Conservation (phyloP, 192 early-diverging fungal species). For the Funneliformis mosseae region DNA sequence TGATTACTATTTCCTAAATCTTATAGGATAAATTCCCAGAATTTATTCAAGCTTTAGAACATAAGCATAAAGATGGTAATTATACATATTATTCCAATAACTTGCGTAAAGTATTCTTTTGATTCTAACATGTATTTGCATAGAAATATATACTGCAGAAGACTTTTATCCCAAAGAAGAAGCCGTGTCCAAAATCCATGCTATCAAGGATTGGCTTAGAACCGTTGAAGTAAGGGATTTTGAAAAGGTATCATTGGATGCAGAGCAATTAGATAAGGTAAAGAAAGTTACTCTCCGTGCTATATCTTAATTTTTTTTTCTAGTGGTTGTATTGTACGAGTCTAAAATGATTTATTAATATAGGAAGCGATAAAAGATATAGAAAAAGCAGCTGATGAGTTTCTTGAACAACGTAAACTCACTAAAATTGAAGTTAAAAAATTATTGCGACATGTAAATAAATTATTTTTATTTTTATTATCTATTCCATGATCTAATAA, state of each 20-base stretch:
- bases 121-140: constrained; percentile 30
- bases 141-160: constrained; percentile 61
- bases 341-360: constrained; percentile 10
- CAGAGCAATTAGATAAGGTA: constrained; percentile 69
- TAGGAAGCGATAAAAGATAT: constrained; percentile 61
- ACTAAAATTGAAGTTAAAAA: constrained; percentile 52
- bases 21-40: constrained; percentile 47
- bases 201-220: constrained; percentile 70
- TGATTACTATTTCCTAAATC: neutral
- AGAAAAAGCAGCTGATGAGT: constrained; percentile 57
- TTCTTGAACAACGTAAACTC: constrained; percentile 45
- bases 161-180: constrained; percentile 60
- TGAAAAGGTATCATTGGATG: constrained; percentile 61
- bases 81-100: neutral
- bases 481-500: neutral
- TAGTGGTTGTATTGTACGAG: neutral
- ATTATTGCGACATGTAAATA: constrained; percentile 47
- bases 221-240: constrained; percentile 63
- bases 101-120: no score
- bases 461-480: neutral
- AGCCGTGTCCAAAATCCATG: constrained; percentile 49
- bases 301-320: neutral
- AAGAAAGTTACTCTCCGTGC: neutral
- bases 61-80: constrained; percentile 34
- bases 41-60: constrained; percentile 55